A percentile compares a stretch with the other conserved stretches of the same genome.
Evolutionary conservation across 176 grass and related monocot species (phyloP).

Genomic region (Rhynchospora pubera): DNA sequence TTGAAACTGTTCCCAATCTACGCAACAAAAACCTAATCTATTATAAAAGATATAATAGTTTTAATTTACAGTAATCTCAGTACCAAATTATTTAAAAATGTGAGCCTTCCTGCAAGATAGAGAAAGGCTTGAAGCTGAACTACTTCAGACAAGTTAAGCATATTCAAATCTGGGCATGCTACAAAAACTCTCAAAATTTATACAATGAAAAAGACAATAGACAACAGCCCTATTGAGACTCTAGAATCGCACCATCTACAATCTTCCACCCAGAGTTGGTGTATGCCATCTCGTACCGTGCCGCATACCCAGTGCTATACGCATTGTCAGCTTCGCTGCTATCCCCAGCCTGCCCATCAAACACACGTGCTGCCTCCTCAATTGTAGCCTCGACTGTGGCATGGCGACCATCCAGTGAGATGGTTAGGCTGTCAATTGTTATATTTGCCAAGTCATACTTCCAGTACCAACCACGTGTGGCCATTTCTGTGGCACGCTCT

Average conservation of each 20-base stretch:
- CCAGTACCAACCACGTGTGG: conserved; percentile 74
- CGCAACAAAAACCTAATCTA: background rate
- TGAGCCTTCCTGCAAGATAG: background rate
- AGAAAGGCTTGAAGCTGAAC: background rate
- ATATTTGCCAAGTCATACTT: conserved; percentile 57
- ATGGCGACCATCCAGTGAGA: conserved; percentile 52
- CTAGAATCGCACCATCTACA: conserved; percentile 70
- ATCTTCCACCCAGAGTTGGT: conserved; percentile 71
- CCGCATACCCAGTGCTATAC: conserved; percentile 48
- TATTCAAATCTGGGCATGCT: background rate
- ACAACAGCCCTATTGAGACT: conserved; percentile 12
- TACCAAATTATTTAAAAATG: background rate
- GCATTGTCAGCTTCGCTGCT: conserved; percentile 39
- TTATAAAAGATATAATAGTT: background rate
- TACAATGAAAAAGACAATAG: conserved; percentile 10
- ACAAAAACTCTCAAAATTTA: conserved; percentile 12
- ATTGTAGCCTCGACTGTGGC: conserved; percentile 78
- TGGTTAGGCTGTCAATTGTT: conserved; percentile 56
- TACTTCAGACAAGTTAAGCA: background rate
- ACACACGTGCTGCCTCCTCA: conserved; percentile 52
- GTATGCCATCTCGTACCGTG: conserved; percentile 67
- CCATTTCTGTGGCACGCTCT: conserved; percentile 62
- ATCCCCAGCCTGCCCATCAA: conserved; percentile 16
- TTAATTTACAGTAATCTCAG: background rate
- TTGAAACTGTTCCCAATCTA: background rate